Conservation (phyloP, 2,329 filamentous ascomycete species). For the Aureobasidium sp. region DNA sequence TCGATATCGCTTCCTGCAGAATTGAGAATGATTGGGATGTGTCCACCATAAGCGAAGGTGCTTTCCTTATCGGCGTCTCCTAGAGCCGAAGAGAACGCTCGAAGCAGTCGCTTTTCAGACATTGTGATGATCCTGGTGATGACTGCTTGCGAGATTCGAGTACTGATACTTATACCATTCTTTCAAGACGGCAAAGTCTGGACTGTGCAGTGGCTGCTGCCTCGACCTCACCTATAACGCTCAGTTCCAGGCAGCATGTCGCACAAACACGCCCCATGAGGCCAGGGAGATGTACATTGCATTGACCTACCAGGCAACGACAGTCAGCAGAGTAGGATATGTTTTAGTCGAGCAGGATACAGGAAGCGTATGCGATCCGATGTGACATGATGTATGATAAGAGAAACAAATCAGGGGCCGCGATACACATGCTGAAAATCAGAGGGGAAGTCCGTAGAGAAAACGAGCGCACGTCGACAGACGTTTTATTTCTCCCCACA, state of each 20-base stretch:
- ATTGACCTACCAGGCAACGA: background rate
- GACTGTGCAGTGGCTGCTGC: background rate
- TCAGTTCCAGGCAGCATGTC: background rate
- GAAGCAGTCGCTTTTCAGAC: background rate
- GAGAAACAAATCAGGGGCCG: background rate
- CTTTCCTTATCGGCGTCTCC: background rate
- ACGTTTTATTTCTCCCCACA: background rate
- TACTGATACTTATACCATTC: background rate
- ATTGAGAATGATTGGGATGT: background rate
- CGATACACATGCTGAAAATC: background rate
- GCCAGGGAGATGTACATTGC: background rate
- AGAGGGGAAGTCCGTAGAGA: background rate
- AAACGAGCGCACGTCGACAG: background rate
- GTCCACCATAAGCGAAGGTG: slow-evolving; percentile 9
- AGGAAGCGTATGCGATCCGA: background rate
- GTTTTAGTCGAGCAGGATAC: background rate
- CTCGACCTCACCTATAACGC: background rate
- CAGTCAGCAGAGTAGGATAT: background rate
- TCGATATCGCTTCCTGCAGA: background rate
- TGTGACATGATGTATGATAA: no score
- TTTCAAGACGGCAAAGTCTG: background rate
- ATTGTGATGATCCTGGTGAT: background rate
- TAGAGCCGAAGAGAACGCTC: background rate
- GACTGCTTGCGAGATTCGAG: no score
- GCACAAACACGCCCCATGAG: background rate